Evolutionary conservation across 2,329 filamentous ascomycete species (phyloP), one percentile per base, ranked within the genome.

Genomic region (Colletotrichum lupini): DNA sequence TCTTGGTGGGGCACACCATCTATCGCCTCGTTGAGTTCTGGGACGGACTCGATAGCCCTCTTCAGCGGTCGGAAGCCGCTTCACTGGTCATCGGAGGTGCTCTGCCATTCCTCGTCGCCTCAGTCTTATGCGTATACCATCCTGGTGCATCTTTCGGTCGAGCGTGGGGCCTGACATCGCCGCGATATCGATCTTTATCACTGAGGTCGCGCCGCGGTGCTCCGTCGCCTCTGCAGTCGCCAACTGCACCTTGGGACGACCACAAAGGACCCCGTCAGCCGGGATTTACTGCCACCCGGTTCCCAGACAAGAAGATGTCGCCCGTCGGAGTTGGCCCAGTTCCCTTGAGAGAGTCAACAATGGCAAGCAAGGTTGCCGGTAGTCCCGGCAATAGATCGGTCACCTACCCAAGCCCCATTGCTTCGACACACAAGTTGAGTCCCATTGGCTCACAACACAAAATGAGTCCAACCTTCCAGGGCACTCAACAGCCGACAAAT

Each of bases 1-100:
- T 87, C 35, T 78, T 87, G 28, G 76, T 87, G 16, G 75, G 79
- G 35, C 81, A 86, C 77, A 82, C 86, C 67, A 78, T 84, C 64
- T 83, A 85, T 64, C 80, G 85, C 14, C 78, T 85, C 19, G 78
- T 83, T 61, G 82, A 86, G 53, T 80, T 86, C 58, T 78, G 80
- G 9, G 77, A 77, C 30, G 85, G 83, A 8, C 74, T 85, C 11
- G 71, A 75, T 4, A 80, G 80, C 35, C 57, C 75, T 19, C 75
- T 85, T 2, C 82, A 84, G 64, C 82, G 84, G 62, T 85, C 82
- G 8, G 78, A 86, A 67, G 64, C 79, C 4, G 79, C 81, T 16
- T 81, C 81, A 30, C 81, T 85, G 75, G 75, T 86, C 8, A 76
- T 86, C 55, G 81, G 84, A 75, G 84, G 85, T 56, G 77, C 80